A percentile compares a stretch with the other conserved stretches of the same genome.
Conservation (phyloP, 139 green algal genomes). For the Chlamydomonas eustigma region DNA sequence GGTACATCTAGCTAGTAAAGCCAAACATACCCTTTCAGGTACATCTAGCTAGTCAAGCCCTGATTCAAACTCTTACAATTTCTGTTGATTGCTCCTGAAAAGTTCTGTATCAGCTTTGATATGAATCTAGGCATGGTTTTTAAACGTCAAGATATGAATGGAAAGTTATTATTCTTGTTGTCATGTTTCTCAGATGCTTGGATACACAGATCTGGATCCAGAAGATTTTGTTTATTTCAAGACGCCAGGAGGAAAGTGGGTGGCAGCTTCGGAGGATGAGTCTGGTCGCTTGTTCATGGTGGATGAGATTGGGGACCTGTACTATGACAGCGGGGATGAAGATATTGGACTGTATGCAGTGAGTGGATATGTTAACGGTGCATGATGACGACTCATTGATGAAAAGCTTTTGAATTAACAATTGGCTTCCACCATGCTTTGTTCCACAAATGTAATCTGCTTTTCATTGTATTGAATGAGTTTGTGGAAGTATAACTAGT, state of each 20-base stretch:
- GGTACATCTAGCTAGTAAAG: not conserved
- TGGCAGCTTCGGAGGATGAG: slow-evolving; percentile 42
- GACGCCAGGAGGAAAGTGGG: slow-evolving; percentile 40
- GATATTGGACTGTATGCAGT: slow-evolving; percentile 52
- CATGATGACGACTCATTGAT: too few species aligned
- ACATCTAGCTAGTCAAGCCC: not conserved
- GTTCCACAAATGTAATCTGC: too few species aligned
- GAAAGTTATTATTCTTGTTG: not conserved
- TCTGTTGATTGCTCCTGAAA: not conserved
- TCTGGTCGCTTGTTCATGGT: slow-evolving; percentile 51
- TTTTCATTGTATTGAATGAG: too few species aligned
- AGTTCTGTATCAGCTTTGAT: not conserved
- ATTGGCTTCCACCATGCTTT: too few species aligned
- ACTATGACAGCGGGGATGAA: slow-evolving; percentile 55
- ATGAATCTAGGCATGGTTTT: not conserved
- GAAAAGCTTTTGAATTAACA: too few species aligned
- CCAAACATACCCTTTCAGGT: not conserved
- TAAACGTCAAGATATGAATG: not conserved
- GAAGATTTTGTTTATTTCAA: slow-evolving; percentile 36
- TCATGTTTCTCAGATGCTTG: slow-evolving; percentile 1
- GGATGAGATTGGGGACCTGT: slow-evolving; percentile 55
- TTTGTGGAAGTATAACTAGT: too few species aligned
- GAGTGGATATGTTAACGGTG: too few species aligned
- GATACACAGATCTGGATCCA: slow-evolving; percentile 29
- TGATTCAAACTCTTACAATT: not conserved